Evolutionary conservation across 2,329 filamentous ascomycete genomes (phyloP), one percentile per base, ranked within the genome.

Genomic region (Pleurostoma richardsiae): DNA sequence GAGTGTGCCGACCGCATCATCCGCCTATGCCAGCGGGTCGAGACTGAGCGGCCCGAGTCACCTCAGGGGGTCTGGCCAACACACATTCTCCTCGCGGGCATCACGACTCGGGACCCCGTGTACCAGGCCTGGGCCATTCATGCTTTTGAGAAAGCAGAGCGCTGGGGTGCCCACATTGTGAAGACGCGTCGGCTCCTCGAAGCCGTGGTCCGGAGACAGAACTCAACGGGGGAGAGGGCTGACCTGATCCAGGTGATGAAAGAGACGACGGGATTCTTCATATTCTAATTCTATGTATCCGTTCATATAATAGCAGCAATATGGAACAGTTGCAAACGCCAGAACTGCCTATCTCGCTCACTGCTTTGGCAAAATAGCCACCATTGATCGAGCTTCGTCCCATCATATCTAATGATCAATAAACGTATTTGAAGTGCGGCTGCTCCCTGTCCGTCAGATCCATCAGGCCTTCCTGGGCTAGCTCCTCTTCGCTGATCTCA

Each of bases 391-490:
- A 19, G 19, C 19, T 19, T 19, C 19, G 19, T 19, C 19, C 19
- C 19, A 19, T 36, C 8, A 36, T 36, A 8, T 2, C 33, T 8
- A 36, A 8, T 2, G 33, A 36, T 36, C 33, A 48, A n/a, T 49
- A 49, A 10, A 49, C 47, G 27, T 49, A 49, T 28, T 40, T 39
- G 30, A 56, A 49, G 2, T 43, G 48, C 33, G 46, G 45, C 43
- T 56, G 55, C 41, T 56, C 42, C 31, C 54, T 55, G 41, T 57
- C 54, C 10, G 55, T 56, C 19, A 57, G 45, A 40, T 55, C 53
- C 6, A 56, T 45, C 38, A 55, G 41, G 6, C 48, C 46, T n/a
- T 51, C 46, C 39, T 49, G 48, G 3, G 40, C 27, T 3, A 45
- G 40, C 30, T 49, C 47, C n/a, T 42, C 47, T 33, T 43, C 43